Base-by-base conservation (phyloP, 2,329 filamentous ascomycete genomes). In the Chrysoporthe puriensis region DNA sequence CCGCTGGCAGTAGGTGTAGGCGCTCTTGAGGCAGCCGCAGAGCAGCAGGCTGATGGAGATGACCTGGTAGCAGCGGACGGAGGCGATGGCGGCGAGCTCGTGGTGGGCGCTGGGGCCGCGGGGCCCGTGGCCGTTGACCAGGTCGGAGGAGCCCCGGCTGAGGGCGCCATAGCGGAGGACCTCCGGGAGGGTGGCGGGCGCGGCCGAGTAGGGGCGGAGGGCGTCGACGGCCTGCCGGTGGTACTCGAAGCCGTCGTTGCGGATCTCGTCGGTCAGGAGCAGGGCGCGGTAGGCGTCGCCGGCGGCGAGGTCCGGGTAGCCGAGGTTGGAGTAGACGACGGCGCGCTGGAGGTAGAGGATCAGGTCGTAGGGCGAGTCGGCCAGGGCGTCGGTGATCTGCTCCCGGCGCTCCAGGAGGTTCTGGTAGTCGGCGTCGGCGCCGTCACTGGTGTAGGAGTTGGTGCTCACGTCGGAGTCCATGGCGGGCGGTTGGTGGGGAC, bases 201-300 rank as follows among this genome's bases (percentile, higher is more conserved):
- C 75, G 32, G 75, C 67, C 1, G 72, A 71, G 73, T 81, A 80
- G 66, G 77, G 73, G 69, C 81, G 75, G 60, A 90, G 78, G 11
- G 85, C 82, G 63, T 87, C 85, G 7, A 84, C 72, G 9, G 90
- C 89, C 72, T 86, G 81, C 18, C 93, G 88, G 75, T 96, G 90
- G 74, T 94, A 96, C 77, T 97, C 93, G 72, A 92, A 94, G 50
- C 88, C 86, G 70, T 95, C 91, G 66, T 96, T 90, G 71, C 85
- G 79, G 46, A 93, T 86, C 72, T 96, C 93, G 75, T 98, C 95
- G 18, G 91, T 86, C 59, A 99, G 82, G 4, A 97, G 86, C n/a
- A 98, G 84, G 1, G 94, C 94, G 66, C 91, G 90, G 77, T 98
- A 98, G 5, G 93, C 93, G 82, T 97, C 94, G 44, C 93, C 93